Evolutionary conservation across 2,329 filamentous ascomycete species (phyloP), one percentile per base, ranked within the genome.

Genomic region (Epicoccum sorghinum): DNA sequence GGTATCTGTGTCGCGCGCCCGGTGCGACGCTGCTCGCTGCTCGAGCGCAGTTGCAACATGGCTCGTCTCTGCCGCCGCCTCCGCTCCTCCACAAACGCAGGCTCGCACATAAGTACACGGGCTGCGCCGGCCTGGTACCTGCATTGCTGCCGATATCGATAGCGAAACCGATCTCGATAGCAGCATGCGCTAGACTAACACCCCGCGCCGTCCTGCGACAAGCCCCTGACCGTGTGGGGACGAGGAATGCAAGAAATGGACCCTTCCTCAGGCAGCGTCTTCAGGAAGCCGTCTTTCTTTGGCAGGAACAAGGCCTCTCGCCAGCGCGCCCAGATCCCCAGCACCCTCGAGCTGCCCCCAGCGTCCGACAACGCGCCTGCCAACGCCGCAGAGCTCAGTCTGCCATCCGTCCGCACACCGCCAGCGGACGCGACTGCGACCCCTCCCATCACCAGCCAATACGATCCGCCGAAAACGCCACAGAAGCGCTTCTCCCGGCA

Each of bases 401-500:
- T 13, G 32, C 32, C 13, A 7, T 7, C 32, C 32, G 32, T 33
- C 10, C 32, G 32, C 32, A 33, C 32, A 9, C 35, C 35, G 14
- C 35, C 14, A 37, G 5, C 35, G 22, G 35, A 14, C 13, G 35
- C 35, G 37, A 7, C 39, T 12, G 32, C 35, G 22, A 54, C 33
- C 43, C 43, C 8, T 18, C 18, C 25, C 18, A 12, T 18, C 39
- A 12, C 18, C 43, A 27, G 48, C 67, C 64, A 66, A 60, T 67
- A 60, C 67, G 59, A 60, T 6, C 44, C 51, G 27, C 56, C 60
- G 12, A 36, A 64, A 10, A 66, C 69, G 59, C 67, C 71, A 36
- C 68, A 62, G 18, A 61, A 60, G 50, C 68, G 61, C 60, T 66
- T 66, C 13, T 12, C 27, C 53, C 63, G 70, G 25, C 71, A 73